Base-by-base conservation (phyloP, 257 asterid species). In the Solanum microdontum region DNA sequence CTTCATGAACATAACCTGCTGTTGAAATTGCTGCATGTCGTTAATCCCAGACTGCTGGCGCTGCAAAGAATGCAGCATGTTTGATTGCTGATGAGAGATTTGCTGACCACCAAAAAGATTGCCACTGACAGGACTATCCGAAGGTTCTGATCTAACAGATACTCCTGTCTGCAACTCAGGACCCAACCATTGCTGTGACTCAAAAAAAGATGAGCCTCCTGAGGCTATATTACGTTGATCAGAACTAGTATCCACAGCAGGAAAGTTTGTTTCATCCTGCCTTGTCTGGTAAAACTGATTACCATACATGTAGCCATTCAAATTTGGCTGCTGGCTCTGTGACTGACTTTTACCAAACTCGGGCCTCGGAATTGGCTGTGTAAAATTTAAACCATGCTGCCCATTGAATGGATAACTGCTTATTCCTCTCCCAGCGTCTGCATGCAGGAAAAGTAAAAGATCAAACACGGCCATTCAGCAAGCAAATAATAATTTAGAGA, bases 91-190 rank as follows among this genome's bases (percentile, higher is more conserved):
- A 89, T 90, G 94, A 87, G 74, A 90, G 93, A 93, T 94, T 94
- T 92, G 98, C 86, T 93, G 99, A 91, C 95, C 95, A 85, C 98
- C 98, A 89, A 94, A 95, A 88, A 95, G 95, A 90, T 93, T 98
- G 87, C 94, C 95, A 93, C 95, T 88, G 75, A 91, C 89, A 89
- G 98, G 92, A 90, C 97, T 84, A 14, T 86, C 92, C 28, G 95
- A 90, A 82, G 94, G 88, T 88, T 91, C 93, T 9, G 93, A 83
- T 86, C 95, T 91, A 87, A 87, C 95, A 84, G 93, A 87, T 82
- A 94, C 84, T 88, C 90, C 92, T 92, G 94, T 85, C 51, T 91
- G 96, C 88, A 90, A 94, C 64, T 93, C 95, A 90, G 91, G 92
- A 86, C 90, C 93, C 90, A 88, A 89, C 70, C 89, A 92, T 89